Evolutionary conservation across 345 rosid genomes (phyloP), one percentile per base, ranked within the genome.

Genomic region (Gossypium turneri): DNA sequence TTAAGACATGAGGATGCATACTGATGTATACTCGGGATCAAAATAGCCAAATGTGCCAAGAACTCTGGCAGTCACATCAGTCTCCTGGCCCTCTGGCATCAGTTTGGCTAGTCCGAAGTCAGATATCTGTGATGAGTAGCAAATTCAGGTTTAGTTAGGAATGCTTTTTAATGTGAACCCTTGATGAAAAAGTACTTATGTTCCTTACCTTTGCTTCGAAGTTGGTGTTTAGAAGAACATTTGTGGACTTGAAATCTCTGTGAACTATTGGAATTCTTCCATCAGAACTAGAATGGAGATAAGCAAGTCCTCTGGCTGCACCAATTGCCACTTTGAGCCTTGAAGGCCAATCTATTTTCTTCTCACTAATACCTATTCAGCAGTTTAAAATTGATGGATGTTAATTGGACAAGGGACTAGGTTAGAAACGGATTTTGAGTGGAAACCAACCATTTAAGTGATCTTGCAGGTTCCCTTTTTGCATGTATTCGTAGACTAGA

Each of bases 1-100:
- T 47, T 29, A 9, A 47, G 43, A 50, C 3, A 50, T 41, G 73
- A 2, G 63, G 69, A 62, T 70, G 70, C 83, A 11, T 86, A 94
- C 98, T 74, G 97, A 90, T 77, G 98, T 92, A 70, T 94, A 94
- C 79, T 94, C 97, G 24, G 98, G 97, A 73, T 94, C 98, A 12
- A 94, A 94, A 76, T 94, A 94, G 83, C 98, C 98, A 60, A 94
- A 94, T 27, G 98, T 94, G 71, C 98, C 98, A 3, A 94, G 92
- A 85, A 94, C 95, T 81, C 92, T 87, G 20, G 98, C 98, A 25
- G 98, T 92, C 68, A 90, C 89, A 51, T 84, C 86, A 17, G 76
- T 86, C 64, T 94, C 97, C 82, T 90, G 91, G 63, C 97, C 98
- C 64, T 85, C 96, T 67, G 97, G 98, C 98, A 94, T 92, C 79